Evolutionary conservation across 208 protist genomes (phyloP).

Genomic region (Trypanosoma theileri): DNA sequence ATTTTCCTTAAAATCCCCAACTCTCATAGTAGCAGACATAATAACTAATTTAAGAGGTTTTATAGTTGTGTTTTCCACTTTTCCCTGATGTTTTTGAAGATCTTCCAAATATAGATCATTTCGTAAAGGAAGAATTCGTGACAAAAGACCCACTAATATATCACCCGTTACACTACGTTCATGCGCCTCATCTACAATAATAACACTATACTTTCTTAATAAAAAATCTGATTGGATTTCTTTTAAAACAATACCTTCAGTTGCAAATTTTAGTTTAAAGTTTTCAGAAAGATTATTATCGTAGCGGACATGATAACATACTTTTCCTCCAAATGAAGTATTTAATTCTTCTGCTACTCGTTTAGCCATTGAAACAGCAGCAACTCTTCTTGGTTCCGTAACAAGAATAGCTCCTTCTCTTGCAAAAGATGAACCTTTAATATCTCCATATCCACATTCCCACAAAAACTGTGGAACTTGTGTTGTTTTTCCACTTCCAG

Average conservation of each 20-base stretch:
- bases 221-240: slow-evolving; percentile 97
- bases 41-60: slow-evolving; percentile 91
- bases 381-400: slow-evolving; percentile 99
- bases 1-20: slow-evolving; percentile 95
- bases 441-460: slow-evolving; percentile 89
- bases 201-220: slow-evolving; percentile 94
- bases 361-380: slow-evolving; percentile 98
- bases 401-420: slow-evolving; percentile 89
- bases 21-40: slow-evolving; percentile 93
- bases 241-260: slow-evolving; percentile 98
- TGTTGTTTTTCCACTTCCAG: slow-evolving; percentile 98
- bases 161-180: slow-evolving; percentile 94
- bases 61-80: slow-evolving; percentile 49
- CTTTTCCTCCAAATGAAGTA: slow-evolving; percentile 82
- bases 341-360: slow-evolving; percentile 98
- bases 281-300: slow-evolving; percentile 94
- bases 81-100: slow-evolving; percentile 46
- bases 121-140: slow-evolving; percentile 96
- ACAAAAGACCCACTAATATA: slow-evolving; percentile 98
- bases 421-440: slow-evolving; percentile 60
- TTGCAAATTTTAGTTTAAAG: slow-evolving; percentile 97
- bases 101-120: slow-evolving; percentile 87
- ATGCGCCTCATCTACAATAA: slow-evolving; percentile 99
- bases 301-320: slow-evolving; percentile 98
- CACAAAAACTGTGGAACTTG: slow-evolving; percentile 94